Percentiles rank a stretch among this genome's conserved stretches.
These are phyloP conservation scores for Picocystis sp. DNA, from an alignment of 163 green algal genomes.

Conservation along the genomic window DNA sequence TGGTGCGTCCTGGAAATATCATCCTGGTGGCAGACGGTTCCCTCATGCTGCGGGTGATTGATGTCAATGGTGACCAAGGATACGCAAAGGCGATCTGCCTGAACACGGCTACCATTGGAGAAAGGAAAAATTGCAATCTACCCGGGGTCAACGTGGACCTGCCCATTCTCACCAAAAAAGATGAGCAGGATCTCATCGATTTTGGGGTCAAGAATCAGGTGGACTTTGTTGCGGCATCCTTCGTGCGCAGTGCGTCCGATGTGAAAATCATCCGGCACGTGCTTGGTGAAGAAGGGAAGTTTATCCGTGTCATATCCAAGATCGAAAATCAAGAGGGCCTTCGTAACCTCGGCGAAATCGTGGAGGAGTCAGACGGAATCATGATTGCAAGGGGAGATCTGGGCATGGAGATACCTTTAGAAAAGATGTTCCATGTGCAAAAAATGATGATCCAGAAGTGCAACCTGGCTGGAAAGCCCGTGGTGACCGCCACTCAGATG, in stretches of 20 bases:
- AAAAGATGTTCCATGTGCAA: slow-evolving; percentile 51
- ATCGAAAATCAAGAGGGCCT: slow-evolving; percentile 34
- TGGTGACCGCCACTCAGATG: slow-evolving; percentile 40
- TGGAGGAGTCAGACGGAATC: slow-evolving; percentile 31
- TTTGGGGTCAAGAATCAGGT: slow-evolving; percentile 25
- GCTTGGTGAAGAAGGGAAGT: slow-evolving; percentile 19
- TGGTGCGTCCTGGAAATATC: slow-evolving; percentile 27
- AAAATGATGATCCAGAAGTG: slow-evolving; percentile 68
- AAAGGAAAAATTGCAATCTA: slow-evolving; percentile 74
- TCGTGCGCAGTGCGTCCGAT: slow-evolving; percentile 26
- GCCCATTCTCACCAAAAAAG: slow-evolving; percentile 41
- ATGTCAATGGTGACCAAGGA: slow-evolving; percentile 15
- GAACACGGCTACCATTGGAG: slow-evolving; percentile 52
- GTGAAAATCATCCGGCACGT: slow-evolving; percentile 23
- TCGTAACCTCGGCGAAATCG: slow-evolving; percentile 36
- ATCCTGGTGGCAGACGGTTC: slow-evolving; percentile 25
- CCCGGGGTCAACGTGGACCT: slow-evolving; percentile 50
- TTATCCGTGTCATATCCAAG: slow-evolving; percentile 50
- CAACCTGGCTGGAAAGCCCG: slow-evolving; percentile 54
- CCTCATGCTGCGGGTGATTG: slow-evolving; percentile 27
- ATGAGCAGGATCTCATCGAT: slow-evolving; percentile 23
- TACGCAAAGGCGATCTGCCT: slow-evolving; percentile 23
- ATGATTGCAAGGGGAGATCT: slow-evolving; percentile 44
- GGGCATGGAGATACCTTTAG: slow-evolving; percentile 38
- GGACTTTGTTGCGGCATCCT: slow-evolving; percentile 28